Percentiles rank a stretch among this genome's conserved stretches.
phyloP scores from a whole-genome alignment of 78 protist genomes.

The Dictyostelium intermedium region DNA sequence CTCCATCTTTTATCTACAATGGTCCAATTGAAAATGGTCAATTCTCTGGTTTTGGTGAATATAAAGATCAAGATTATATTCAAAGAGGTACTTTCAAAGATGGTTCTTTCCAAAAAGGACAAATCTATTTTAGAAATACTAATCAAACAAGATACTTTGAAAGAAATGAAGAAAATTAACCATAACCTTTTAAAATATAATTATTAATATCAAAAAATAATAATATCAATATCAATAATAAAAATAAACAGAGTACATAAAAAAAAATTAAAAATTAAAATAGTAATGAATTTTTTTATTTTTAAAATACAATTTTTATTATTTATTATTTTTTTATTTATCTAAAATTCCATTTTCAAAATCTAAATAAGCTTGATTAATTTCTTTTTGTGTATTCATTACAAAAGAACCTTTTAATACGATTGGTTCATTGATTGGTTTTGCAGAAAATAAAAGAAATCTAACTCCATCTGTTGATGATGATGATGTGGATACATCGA shows the following conservation, averaged over 20 bases:
- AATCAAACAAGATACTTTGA: neutral
- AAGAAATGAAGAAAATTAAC: neutral
- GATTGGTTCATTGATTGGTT: neutral
- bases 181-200: no score
- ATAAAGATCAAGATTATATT: neutral
- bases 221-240: no score
- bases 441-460: neutral
- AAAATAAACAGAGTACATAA: no score
- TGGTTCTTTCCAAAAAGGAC: neutral
- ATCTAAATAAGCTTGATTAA: neutral
- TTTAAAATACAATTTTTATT: no score
- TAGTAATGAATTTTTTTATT: no score
- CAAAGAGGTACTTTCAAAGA: conserved; percentile 5
- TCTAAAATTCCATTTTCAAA: neutral
- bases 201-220: no score
- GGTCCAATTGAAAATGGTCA: conserved; percentile 22
- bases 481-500: neutral
- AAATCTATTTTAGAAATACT: neutral
- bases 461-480: neutral
- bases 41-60: neutral
- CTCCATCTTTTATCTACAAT: neutral
- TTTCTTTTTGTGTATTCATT: neutral
- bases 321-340: neutral
- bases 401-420: neutral
- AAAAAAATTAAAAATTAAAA: no score